A percentile compares a stretch with the other conserved stretches of the same genome.
Conservation (phyloP, 768 basidiomycete species). For the Gloeophyllum trabeum region DNA sequence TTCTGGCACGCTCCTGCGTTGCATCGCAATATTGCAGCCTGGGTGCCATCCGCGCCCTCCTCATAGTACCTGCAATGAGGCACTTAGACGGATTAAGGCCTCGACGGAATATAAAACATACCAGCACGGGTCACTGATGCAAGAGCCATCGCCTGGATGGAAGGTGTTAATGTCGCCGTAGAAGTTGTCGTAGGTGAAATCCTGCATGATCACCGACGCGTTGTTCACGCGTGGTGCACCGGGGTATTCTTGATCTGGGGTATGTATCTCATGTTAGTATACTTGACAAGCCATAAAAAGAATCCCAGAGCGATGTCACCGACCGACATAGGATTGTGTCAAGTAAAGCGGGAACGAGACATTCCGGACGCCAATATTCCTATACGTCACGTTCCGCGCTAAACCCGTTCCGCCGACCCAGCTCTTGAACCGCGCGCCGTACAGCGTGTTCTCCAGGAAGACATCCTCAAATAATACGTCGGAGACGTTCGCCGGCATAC, state of each 20-base stretch:
- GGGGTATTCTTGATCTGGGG: neutral
- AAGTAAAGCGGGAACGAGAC: slow-evolving; percentile 36
- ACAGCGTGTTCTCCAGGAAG: slow-evolving; percentile 34
- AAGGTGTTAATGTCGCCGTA: neutral
- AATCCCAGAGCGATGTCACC: neutral
- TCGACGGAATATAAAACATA: neutral
- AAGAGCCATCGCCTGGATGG: neutral
- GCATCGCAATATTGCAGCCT: neutral
- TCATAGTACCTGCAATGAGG: neutral
- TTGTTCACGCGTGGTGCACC: neutral
- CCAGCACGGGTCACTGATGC: neutral
- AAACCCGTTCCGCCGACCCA: slow-evolving; percentile 24
- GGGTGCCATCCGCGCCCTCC: neutral
- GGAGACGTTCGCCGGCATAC: slow-evolving; percentile 2
- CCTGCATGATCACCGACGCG: neutral
- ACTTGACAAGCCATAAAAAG: no score
- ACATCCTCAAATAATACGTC: slow-evolving; percentile 30
- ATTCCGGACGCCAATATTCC: slow-evolving; percentile 29
- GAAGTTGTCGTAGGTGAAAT: slow-evolving; percentile 1
- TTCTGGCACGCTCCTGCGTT: neutral
- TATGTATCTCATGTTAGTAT: neutral
- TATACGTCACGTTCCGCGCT: slow-evolving; percentile 34
- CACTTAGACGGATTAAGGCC: neutral
- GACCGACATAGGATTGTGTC: slow-evolving; percentile 27
- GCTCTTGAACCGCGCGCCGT: slow-evolving; percentile 28